Evolutionary conservation across 176 grass and related monocot species (phyloP).

Genomic region (Poa annua): DNA sequence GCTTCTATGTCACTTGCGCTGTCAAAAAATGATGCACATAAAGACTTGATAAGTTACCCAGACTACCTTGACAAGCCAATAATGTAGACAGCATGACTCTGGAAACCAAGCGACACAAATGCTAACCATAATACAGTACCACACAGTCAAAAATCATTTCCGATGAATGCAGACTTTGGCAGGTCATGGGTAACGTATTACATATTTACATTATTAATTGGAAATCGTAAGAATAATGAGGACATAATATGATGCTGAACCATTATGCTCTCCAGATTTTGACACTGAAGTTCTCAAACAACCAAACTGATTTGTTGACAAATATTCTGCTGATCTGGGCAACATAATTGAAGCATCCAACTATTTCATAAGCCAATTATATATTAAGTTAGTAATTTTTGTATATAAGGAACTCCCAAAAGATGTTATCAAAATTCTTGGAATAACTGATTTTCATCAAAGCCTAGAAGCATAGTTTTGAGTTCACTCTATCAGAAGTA

Average conservation of each 20-base stretch:
- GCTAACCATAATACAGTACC: conserved; percentile 10
- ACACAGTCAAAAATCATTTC: conserved; percentile 27
- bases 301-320: conserved; percentile 21
- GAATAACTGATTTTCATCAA: conserved; percentile 9
- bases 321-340: neutral
- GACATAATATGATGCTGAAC: conserved; percentile 6
- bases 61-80: conserved; percentile 19
- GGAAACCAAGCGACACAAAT: conserved; percentile 16
- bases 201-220: neutral
- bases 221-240: neutral
- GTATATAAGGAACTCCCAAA: conserved; percentile 21
- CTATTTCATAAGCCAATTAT: conserved; percentile 5
- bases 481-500: conserved; percentile 20
- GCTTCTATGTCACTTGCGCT: conserved; percentile 23
- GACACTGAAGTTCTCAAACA: conserved; percentile 16
- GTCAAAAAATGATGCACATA: conserved; percentile 28
- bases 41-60: neutral
- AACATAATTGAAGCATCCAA: conserved; percentile 13
- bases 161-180: conserved; percentile 4
- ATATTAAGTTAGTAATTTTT: neutral
- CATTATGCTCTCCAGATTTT: neutral
- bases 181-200: neutral
- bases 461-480: conserved; percentile 2
- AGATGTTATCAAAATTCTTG: conserved; percentile 3
- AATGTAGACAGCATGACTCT: conserved; percentile 13